phyloP scores from a whole-genome alignment of 2,329 filamentous ascomycete genomes.

The Xylaria sp. region DNA sequence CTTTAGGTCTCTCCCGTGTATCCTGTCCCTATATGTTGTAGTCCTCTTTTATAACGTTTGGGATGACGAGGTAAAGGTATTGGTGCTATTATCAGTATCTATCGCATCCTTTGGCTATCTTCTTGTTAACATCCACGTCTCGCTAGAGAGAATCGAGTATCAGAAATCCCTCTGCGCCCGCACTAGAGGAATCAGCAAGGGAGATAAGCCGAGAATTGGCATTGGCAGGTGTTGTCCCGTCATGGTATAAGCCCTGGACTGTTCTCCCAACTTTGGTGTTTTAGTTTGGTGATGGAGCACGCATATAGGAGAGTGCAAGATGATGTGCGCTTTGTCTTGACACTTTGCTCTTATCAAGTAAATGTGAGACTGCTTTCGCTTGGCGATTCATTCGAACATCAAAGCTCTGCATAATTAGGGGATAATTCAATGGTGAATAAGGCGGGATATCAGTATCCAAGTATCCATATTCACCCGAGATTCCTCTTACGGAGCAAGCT shows the following conservation, averaged over 20 bases:
- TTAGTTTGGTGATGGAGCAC: neutral
- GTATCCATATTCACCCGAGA: constrained; percentile 9
- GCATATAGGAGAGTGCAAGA: neutral
- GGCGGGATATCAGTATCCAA: neutral
- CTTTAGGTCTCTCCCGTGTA: neutral
- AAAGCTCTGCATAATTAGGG: neutral
- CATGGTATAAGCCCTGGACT: neutral
- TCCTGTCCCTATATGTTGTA: neutral
- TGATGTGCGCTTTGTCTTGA: neutral
- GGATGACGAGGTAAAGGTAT: neutral
- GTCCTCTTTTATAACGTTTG: neutral
- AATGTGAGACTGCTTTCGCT: neutral
- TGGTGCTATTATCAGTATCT: neutral
- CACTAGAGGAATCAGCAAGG: neutral
- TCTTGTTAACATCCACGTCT: neutral
- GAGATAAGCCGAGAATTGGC: neutral
- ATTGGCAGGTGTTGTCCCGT: neutral
- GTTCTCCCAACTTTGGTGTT: too few species aligned
- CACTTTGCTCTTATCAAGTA: neutral
- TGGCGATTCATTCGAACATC: neutral
- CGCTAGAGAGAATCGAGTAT: neutral
- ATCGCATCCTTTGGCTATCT: neutral
- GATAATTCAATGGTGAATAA: neutral
- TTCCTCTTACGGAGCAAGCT: neutral
- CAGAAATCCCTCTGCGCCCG: neutral